A percentile compares a stretch with the other conserved stretches of the same genome.
phyloP scores from a whole-genome alignment of 306 rosid species.

The Alnus glutinosa region DNA sequence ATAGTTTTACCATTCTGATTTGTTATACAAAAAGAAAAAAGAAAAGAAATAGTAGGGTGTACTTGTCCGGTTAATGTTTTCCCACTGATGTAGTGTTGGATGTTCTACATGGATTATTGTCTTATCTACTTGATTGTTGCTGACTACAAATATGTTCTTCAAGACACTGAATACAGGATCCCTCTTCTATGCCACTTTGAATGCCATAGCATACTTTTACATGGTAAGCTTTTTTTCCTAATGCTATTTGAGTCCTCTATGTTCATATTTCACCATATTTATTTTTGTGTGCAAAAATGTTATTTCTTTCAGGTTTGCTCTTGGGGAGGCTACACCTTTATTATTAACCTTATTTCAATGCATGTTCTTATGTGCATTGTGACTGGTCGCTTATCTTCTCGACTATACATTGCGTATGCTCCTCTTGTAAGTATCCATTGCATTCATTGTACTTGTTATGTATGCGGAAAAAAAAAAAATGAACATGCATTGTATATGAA shows the following conservation, averaged over 20 bases:
- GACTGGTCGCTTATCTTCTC: conserved; percentile 95
- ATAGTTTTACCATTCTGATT: conserved; percentile 4
- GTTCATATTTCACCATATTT: conserved; percentile 3
- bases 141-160: conserved; percentile 40
- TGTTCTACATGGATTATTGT: conserved; percentile 20
- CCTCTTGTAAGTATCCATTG: conserved; percentile 81
- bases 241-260: conserved; percentile 23
- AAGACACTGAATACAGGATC: conserved; percentile 98
- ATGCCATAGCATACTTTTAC: conserved; percentile 93
- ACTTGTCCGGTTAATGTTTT: background rate
- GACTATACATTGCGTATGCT: conserved; percentile 91
- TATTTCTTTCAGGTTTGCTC: conserved; percentile 83
- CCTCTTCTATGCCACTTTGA: conserved; percentile 94
- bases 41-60: background rate
- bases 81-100: conserved; percentile 10
- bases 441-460: conserved; percentile 1
- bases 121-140: conserved; percentile 26
- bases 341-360: conserved; percentile 97
- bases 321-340: conserved; percentile 99
- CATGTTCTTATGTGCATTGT: conserved; percentile 94
- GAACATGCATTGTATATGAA: background rate
- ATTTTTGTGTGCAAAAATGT: conserved; percentile 26
- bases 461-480: conserved; percentile 3
- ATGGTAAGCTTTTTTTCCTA: conserved; percentile 58
- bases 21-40: background rate